phyloP scores from a whole-genome alignment of 169 alveolate species.

The Plasmodium reichenowi region DNA sequence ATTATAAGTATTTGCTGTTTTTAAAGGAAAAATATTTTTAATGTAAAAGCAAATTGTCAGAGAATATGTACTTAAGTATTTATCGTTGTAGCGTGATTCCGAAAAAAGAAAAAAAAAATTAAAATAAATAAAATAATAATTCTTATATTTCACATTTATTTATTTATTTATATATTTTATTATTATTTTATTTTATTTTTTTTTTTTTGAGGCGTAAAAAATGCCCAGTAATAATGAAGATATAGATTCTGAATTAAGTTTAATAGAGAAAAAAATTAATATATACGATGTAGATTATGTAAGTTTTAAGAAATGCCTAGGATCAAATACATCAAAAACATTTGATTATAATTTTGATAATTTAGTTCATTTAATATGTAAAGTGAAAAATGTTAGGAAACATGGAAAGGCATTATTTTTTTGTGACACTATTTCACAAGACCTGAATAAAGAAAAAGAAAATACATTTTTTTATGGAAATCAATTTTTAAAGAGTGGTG shows the following conservation, averaged over 20 bases:
- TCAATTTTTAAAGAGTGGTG: slow-evolving; percentile 16
- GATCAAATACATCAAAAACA: background rate
- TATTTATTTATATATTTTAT: too few relatives aligned
- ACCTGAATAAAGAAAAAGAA: slow-evolving; percentile 1
- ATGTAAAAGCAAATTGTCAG: too few relatives aligned
- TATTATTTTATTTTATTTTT: too few relatives aligned
- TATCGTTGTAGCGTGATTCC: too few relatives aligned
- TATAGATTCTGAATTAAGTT: background rate
- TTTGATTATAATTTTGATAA: slow-evolving; percentile 8
- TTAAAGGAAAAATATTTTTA: too few relatives aligned
- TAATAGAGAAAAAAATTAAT: slow-evolving; percentile 38
- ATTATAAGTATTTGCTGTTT: too few relatives aligned
- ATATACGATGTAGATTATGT: slow-evolving; percentile 30
- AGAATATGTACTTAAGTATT: too few relatives aligned
- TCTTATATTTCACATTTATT: too few relatives aligned
- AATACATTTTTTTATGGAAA: slow-evolving; percentile 29
- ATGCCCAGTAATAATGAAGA: too few relatives aligned
- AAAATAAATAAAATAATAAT: too few relatives aligned
- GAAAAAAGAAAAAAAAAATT: too few relatives aligned
- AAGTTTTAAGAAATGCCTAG: slow-evolving; percentile 7
- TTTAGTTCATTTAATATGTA: slow-evolving; percentile 70
- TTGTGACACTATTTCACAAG: slow-evolving; percentile 45
- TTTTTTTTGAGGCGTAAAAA: too few relatives aligned
- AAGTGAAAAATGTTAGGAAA: slow-evolving; percentile 70
- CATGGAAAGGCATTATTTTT: slow-evolving; percentile 53